phyloP scores from a whole-genome alignment of 1,284 basidiomycete species.

The Pseudozyma sp. region DNA sequence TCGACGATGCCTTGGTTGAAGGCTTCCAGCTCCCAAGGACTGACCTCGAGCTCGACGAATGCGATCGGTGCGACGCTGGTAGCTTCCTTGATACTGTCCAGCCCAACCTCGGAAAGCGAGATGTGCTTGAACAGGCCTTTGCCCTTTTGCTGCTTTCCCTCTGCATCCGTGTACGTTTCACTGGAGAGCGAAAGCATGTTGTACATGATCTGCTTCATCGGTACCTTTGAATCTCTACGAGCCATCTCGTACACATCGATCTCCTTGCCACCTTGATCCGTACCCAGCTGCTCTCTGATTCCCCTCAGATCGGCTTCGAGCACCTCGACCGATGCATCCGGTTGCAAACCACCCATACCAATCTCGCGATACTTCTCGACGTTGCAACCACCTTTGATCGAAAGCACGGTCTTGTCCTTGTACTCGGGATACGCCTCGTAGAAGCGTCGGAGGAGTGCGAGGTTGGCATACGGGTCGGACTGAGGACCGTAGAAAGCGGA shows the following conservation, averaged over 20 bases:
- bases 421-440: constrained; percentile 74
- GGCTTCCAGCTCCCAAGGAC: constrained; percentile 73
- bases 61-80: constrained; percentile 69
- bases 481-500: constrained; percentile 72
- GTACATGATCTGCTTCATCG: constrained; percentile 47
- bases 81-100: constrained; percentile 52
- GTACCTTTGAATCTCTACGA: constrained; percentile 31
- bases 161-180: constrained; percentile 31
- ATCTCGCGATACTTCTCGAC: constrained; percentile 20
- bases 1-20: constrained; percentile 70
- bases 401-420: constrained; percentile 73
- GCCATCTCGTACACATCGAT: constrained; percentile 61
- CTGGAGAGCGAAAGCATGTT: constrained; percentile 50
- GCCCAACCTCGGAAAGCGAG: constrained; percentile 58
- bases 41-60: constrained; percentile 77
- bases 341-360: constrained; percentile 40
- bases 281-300: constrained; percentile 47
- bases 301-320: constrained; percentile 47
- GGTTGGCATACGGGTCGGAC: constrained; percentile 68
- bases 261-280: constrained; percentile 53
- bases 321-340: constrained; percentile 34
- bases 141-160: constrained; percentile 34
- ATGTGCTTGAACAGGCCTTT: constrained; percentile 63
- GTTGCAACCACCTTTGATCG: constrained; percentile 72
- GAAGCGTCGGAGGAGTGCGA: constrained; percentile 71